These are phyloP conservation scores for Ustilago lituana DNA, from an alignment of 1,284 basidiomycete species.

Conservation along the genomic window DNA sequence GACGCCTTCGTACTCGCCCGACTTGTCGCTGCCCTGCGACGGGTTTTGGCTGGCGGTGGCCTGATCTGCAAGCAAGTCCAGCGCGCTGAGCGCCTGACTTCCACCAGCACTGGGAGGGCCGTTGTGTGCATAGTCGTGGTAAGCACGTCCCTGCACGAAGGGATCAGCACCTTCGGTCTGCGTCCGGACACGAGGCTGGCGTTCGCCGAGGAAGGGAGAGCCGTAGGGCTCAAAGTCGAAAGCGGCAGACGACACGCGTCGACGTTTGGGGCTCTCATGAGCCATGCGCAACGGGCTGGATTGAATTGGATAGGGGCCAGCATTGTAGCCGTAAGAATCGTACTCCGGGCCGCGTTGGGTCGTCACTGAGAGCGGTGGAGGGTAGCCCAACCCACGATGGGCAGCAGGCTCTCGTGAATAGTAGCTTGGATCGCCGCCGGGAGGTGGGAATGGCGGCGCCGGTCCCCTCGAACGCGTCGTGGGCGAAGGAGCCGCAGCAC, in stretches of 20 bases:
- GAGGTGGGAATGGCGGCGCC: slow-evolving; percentile 20
- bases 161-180: slow-evolving; percentile 55
- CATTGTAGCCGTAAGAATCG: slow-evolving; percentile 34
- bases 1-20: slow-evolving; percentile 44
- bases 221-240: slow-evolving; percentile 53
- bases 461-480: slow-evolving; percentile 23
- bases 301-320: slow-evolving; percentile 25
- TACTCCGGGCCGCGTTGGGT: slow-evolving; percentile 29
- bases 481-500: slow-evolving; percentile 38
- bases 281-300: slow-evolving; percentile 47
- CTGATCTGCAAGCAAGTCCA: slow-evolving; percentile 66
- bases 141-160: slow-evolving; percentile 18
- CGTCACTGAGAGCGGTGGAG: slow-evolving; percentile 28
- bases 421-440: slow-evolving; percentile 19
- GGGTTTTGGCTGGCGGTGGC: slow-evolving; percentile 63
- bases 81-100: slow-evolving; percentile 52
- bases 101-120: slow-evolving; percentile 29
- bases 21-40: slow-evolving; percentile 56
- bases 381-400: slow-evolving; percentile 32
- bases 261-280: slow-evolving; percentile 63
- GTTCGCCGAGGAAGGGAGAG: slow-evolving; percentile 45
- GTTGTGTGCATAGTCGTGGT: slow-evolving; percentile 36
- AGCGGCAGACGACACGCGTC: slow-evolving; percentile 52
- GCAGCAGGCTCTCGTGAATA: slow-evolving; percentile 27
- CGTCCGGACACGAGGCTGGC: slow-evolving; percentile 39